Base-by-base conservation (phyloP, 2,329 filamentous ascomycete genomes). In the Mycosphaerella sp. region DNA sequence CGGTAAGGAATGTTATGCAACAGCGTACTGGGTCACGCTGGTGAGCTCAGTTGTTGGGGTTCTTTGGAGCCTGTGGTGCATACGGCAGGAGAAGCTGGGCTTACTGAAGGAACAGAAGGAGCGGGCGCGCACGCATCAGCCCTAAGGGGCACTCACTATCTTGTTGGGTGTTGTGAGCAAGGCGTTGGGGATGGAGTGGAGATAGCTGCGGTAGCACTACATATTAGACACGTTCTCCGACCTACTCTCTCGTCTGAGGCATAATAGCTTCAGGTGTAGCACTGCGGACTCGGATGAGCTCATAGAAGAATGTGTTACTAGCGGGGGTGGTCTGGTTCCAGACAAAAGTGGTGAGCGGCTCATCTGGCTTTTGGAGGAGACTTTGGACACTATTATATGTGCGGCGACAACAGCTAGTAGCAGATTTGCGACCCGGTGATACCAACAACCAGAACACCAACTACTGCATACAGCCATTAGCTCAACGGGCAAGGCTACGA, bases 1-100 rank as follows among this genome's bases (percentile, higher is more conserved):
- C 21, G 93, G 93, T 0, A 69, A 91, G 9, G 74, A 78, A 16
- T 97, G 91, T 69, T 97, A 96, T 70, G 78, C 79, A 27, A 74
- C 80, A 2, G 90, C 91, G 1, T 97, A 96, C 66, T 79, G 80
- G 59, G 78, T 89, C 45, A 95, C 91, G 0, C 76, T 94, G 12
- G 74, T 75, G 16, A 83, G 87, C 0, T 90, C 87, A 56, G 66
- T 84, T 0, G 62, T 84, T 1, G 90, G 87, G 0, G 73, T 93
- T 1, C 67, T 73, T 0, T 79, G 90, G 34, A 86, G 83, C 46
- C 68, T 94, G 27, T 86, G 79, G 76, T 80, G 83, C 25, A 88
- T 91, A 46, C 60, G 63, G 39, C 62, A 62, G 18, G 61, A 68
- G 36, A 65, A 66, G 52, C 62, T 58, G 34, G 54, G 57, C 21